Percentiles rank a stretch among this genome's conserved stretches.
These are phyloP conservation scores for Ophiostoma triangulosporum DNA, from an alignment of 2,329 filamentous ascomycete genomes.

Conservation along the genomic window DNA sequence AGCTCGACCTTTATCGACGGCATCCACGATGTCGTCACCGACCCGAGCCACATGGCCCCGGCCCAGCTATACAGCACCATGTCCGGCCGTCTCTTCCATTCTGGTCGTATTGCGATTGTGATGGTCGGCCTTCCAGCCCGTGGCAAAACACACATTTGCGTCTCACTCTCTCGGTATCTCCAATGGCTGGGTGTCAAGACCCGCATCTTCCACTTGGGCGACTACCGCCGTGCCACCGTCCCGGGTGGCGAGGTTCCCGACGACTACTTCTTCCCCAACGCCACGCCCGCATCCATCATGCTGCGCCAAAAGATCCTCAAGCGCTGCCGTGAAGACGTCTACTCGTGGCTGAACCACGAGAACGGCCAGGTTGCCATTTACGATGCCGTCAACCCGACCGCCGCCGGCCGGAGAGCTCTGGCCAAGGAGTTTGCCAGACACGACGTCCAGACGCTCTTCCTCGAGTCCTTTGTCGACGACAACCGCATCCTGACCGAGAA, in stretches of 20 bases:
- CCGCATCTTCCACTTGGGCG: conserved; percentile 90
- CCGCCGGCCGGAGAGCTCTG: conserved; percentile 65
- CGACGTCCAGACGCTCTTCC: conserved; percentile 91
- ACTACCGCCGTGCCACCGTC: conserved; percentile 87
- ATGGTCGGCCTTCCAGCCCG: conserved; percentile 91
- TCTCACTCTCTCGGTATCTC: conserved; percentile 86
- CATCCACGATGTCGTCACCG: conserved; percentile 84
- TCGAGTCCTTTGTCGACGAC: conserved; percentile 91
- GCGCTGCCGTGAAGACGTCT: conserved; percentile 94
- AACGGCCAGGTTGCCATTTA: conserved; percentile 98
- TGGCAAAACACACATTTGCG: conserved; percentile 95
- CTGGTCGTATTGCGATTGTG: conserved; percentile 90
- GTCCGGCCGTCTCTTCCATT: conserved; percentile 92
- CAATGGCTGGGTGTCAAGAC: conserved; percentile 98
- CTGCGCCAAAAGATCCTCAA: conserved; percentile 94
- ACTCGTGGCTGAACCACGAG: conserved; percentile 89
- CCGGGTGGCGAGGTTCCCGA: conserved; percentile 77
- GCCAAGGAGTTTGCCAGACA: conserved; percentile 98
- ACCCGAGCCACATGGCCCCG: conserved; percentile 62
- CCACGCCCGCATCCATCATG: conserved; percentile 82
- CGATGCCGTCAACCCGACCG: conserved; percentile 89
- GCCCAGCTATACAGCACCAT: conserved; percentile 97
- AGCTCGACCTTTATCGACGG: conserved; percentile 96
- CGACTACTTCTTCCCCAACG: conserved; percentile 96
- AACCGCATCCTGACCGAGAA: conserved; percentile 92